These are phyloP conservation scores for Eucalyptus pauciflora DNA, from an alignment of 345 rosid species.

Conservation along the genomic window DNA sequence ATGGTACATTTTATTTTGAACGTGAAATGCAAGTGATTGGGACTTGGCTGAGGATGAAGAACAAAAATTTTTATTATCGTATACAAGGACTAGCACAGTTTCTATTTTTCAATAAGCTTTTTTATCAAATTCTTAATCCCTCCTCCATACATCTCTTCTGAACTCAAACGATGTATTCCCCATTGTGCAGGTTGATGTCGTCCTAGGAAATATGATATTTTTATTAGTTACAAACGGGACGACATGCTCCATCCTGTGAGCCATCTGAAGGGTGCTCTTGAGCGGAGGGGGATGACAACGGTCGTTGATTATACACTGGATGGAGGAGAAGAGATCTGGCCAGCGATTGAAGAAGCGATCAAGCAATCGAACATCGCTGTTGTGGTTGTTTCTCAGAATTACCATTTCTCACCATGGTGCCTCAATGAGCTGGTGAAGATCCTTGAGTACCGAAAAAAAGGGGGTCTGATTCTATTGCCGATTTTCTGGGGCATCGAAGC, in stretches of 20 bases:
- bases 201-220: neutral
- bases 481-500: neutral
- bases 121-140: neutral
- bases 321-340: no score
- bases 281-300: neutral
- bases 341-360: neutral
- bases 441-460: no score
- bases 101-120: neutral
- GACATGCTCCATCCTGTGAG: accelerated
- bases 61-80: no score
- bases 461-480: neutral
- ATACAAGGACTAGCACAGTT: no score
- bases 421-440: no score
- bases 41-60: no score
- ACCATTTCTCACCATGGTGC: no score
- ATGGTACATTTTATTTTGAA: no score
- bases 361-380: neutral
- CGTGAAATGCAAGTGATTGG: no score
- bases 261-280: neutral
- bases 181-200: neutral
- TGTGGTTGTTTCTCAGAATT: neutral
- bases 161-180: neutral
- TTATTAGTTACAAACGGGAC: neutral
- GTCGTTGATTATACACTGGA: neutral
- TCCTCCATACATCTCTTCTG: neutral